Conservation (phyloP, 1,139 yeast genomes). For the Sugiyamaella sp. region DNA sequence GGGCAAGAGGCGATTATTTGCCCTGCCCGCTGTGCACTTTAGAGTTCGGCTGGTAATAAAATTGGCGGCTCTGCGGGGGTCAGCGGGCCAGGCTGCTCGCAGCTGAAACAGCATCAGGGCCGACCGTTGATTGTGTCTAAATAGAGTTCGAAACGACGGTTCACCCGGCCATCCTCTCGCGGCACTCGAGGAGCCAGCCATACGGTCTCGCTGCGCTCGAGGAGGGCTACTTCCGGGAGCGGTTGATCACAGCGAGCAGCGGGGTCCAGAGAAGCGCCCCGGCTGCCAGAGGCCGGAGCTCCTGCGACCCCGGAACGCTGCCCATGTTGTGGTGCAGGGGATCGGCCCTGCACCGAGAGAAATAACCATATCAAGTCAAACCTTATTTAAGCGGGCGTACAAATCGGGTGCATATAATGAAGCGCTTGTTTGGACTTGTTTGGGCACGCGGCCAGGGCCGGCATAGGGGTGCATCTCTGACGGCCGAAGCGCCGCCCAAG, state of each 20-base stretch:
- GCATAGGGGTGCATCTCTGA: background rate
- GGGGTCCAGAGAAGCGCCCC: background rate
- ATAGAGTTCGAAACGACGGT: background rate
- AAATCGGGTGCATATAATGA: constrained; percentile 2
- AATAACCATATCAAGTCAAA: background rate
- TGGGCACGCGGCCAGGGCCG: no score
- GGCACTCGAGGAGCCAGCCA: background rate
- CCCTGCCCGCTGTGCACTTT: no score
- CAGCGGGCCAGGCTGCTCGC: background rate
- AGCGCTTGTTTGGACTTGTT: no score
- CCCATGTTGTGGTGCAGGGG: background rate
- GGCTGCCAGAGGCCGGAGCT: background rate
- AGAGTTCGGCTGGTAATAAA: background rate
- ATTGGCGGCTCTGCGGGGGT: background rate
- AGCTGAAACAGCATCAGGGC: background rate
- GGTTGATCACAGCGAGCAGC: background rate
- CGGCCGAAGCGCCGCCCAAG: background rate
- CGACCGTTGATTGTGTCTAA: background rate
- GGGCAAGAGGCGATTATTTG: no score
- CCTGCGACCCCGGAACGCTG: background rate
- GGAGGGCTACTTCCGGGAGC: no score
- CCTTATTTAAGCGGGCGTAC: background rate
- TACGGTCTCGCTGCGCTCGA: background rate
- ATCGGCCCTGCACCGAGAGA: background rate
- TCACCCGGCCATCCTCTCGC: background rate